Conservation (phyloP, 2,329 filamentous ascomycete genomes). For the Colletotrichum tamarilloi region DNA sequence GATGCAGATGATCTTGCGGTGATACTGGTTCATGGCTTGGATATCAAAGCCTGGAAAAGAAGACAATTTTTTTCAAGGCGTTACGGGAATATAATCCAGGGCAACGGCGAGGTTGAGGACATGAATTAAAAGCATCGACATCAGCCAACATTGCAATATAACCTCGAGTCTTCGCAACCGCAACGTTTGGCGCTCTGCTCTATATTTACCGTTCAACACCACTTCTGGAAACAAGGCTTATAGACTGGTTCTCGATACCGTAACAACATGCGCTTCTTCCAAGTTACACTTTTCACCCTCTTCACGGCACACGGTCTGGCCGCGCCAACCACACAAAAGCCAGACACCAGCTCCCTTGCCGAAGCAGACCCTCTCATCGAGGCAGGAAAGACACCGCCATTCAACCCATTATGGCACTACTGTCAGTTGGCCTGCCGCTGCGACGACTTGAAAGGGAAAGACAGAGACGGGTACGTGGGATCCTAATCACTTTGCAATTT, state of each 20-base stretch:
- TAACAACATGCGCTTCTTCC: conserved; percentile 11
- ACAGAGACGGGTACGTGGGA: conserved; percentile 35
- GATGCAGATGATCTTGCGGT: not conserved
- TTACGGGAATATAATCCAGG: not conserved
- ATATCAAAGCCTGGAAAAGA: no score
- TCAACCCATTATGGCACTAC: conserved; percentile 10
- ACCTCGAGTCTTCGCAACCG: not conserved
- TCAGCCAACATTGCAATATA: not conserved
- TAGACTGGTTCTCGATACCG: not conserved
- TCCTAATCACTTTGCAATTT: not conserved
- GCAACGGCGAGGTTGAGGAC: not conserved
- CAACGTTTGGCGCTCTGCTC: not conserved
- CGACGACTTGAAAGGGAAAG: conserved; percentile 34
- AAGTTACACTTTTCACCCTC: conserved; percentile 24
- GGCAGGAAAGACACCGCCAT: conserved; percentile 19
- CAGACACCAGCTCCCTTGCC: not conserved
- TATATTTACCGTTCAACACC: not conserved
- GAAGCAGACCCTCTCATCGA: conserved; percentile 28
- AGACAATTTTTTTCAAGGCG: not conserved
- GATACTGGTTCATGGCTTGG: not conserved
- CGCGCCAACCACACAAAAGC: not conserved
- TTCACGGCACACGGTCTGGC: not conserved
- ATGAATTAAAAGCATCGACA: not conserved
- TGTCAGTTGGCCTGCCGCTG: conserved; percentile 42
- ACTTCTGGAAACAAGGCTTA: not conserved